phyloP scores from a whole-genome alignment of 495 filamentous ascomycete genomes.

The Cladorrhinum samala region DNA sequence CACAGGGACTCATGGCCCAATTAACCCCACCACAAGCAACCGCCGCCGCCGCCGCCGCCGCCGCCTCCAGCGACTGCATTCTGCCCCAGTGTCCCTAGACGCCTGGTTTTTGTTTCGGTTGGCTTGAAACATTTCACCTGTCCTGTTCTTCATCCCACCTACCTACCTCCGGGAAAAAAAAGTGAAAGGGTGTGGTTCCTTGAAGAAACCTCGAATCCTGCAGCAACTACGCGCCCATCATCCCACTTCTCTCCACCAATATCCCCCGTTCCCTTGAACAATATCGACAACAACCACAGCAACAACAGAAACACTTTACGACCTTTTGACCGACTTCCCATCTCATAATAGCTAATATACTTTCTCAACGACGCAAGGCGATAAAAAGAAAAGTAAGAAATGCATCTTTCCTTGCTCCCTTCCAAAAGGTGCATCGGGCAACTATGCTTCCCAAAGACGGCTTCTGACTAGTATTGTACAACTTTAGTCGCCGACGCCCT shows the following conservation, averaged over 20 bases:
- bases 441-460: conserved; percentile 27
- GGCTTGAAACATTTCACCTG: conserved; percentile 13
- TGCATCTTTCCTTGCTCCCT: conserved; percentile 7
- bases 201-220: too few relatives aligned
- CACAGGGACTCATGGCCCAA: not conserved
- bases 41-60: not conserved
- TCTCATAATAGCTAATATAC: too few relatives aligned
- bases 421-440: conserved; percentile 20
- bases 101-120: conserved; percentile 11
- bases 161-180: not conserved
- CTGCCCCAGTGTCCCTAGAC: too few relatives aligned
- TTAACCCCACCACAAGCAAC: not conserved
- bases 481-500: conserved; percentile 10
- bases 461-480: conserved; percentile 25
- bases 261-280: too few relatives aligned
- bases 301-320: too few relatives aligned
- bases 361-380: too few relatives aligned
- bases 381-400: too few relatives aligned
- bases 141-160: conserved; percentile 1
- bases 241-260: too few relatives aligned
- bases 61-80: too few relatives aligned
- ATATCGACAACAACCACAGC: too few relatives aligned
- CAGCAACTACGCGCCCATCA: too few relatives aligned
- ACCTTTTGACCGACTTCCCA: too few relatives aligned
- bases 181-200: not conserved